phyloP scores from a whole-genome alignment of 129 eudicot species.

The Saussurea involucrata region DNA sequence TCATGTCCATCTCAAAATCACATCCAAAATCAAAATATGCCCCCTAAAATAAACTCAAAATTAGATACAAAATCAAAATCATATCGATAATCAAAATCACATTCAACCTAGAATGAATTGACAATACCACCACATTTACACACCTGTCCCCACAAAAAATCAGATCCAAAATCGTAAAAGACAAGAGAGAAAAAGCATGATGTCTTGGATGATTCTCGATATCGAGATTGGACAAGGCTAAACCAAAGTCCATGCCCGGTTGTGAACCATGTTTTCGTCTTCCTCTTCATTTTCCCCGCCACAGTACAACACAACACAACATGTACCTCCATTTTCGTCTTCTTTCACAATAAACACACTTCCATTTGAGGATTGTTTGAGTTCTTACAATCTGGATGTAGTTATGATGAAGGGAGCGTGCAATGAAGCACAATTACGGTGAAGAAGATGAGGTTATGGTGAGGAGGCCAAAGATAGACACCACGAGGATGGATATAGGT shows the following conservation, averaged over 20 bases:
- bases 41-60: neutral
- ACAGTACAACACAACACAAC: neutral
- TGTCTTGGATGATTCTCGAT: neutral
- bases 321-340: neutral
- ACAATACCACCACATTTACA: neutral
- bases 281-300: neutral
- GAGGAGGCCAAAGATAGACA: neutral
- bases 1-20: neutral
- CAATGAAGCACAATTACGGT: neutral
- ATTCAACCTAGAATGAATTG: neutral
- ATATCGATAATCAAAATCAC: no score
- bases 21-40: neutral
- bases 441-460: neutral
- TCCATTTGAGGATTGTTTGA: no score
- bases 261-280: neutral
- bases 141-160: neutral
- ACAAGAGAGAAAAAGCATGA: neutral
- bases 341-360: neutral
- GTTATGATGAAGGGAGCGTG: neutral
- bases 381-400: neutral
- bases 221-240: neutral
- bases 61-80: neutral
- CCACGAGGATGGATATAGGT: neutral
- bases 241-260: neutral
- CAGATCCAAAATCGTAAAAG: neutral